Base-by-base conservation (phyloP, 2,329 filamentous ascomycete genomes). In the Aspergillus sclerotialis region DNA sequence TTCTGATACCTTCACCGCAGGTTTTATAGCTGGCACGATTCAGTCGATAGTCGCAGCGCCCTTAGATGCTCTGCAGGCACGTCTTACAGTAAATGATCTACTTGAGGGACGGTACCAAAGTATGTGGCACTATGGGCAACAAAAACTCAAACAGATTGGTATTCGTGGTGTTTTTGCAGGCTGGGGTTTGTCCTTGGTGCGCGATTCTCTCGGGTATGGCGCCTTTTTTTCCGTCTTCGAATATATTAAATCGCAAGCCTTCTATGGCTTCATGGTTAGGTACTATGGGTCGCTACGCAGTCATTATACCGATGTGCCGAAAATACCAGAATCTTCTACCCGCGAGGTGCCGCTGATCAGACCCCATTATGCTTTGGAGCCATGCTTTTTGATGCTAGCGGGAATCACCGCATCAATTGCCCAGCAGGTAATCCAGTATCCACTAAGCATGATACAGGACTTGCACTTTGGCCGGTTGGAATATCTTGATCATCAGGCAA, bases 141-240 rank as follows among this genome's bases (percentile, higher is more conserved):
- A 70, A 37, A 81, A 80, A 48, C 61, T 78, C 4, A 63, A 61
- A 8, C 72, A 75, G 24, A 80, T 82, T 36, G 78, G 78, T 4
- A 41, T 69, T 3, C 71, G 74, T 7, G 77, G 78, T 14, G 67
- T 81, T 13, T 80, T 80, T 46, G 76, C 76, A 3, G 78, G 78
- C n/a, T 80, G 69, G 67, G 63, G 69, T 3, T 55, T 81, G 4
- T 74, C 71, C 0, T 68, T 81, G 27, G 24, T 77, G 18, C 77
- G 78, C 40, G 78, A 82, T 48, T 68, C 73, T 2, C 63, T 79
- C 23, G 78, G 78, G 7, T 74, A 72, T 30, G 78, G 72, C 2
- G 56, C 76, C 11, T 82, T 82, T 60, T 82, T 82, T 53, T 66
- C 68, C 29, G 69, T 69, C 1, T 82, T 82, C 42, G 78, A 82